Conservation (phyloP, 257 asterid genomes). For the Rubia yunnanensis region DNA sequence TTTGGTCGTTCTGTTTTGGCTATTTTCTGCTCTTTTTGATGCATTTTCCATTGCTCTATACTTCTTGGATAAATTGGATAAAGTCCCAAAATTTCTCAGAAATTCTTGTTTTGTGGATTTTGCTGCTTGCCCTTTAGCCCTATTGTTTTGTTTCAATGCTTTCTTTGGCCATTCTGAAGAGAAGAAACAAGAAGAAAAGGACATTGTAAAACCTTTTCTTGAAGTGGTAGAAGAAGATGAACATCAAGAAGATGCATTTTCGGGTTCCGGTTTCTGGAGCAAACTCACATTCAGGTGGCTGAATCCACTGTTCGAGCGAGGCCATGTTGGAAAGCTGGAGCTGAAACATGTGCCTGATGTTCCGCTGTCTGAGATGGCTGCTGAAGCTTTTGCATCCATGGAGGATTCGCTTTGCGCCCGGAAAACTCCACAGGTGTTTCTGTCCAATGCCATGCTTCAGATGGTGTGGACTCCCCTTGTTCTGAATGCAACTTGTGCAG, state of each 20-base stretch:
- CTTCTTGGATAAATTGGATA: constrained; percentile 18
- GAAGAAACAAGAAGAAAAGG: constrained; percentile 11
- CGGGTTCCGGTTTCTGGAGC: constrained; percentile 68
- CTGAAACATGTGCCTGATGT: constrained; percentile 44
- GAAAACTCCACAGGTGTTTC: constrained; percentile 29
- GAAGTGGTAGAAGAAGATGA: constrained; percentile 5
- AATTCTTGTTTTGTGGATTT: constrained; percentile 31
- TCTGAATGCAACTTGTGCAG: constrained; percentile 71
- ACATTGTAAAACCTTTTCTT: constrained; percentile 40
- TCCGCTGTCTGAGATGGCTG: constrained; percentile 54
- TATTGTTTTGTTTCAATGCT: constrained; percentile 38
- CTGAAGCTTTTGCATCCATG: constrained; percentile 52
- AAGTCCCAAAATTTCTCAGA: constrained; percentile 30
- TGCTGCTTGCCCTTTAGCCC: constrained; percentile 41
- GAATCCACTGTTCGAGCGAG: constrained; percentile 60
- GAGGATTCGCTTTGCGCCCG: constrained; percentile 50
- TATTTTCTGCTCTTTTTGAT: constrained; percentile 27
- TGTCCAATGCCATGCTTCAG: constrained; percentile 45
- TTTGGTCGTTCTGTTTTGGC: constrained; percentile 64
- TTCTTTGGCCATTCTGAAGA: constrained; percentile 8
- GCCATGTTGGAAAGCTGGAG: constrained; percentile 38
- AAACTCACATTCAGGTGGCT: constrained; percentile 63
- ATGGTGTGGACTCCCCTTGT: constrained; percentile 41
- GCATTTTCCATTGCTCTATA: constrained; percentile 22
- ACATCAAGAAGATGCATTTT: constrained; percentile 27